These are phyloP conservation scores for Grigorovia transvaalensis DNA, from an alignment of 805 yeast genomes.

Conservation along the genomic window DNA sequence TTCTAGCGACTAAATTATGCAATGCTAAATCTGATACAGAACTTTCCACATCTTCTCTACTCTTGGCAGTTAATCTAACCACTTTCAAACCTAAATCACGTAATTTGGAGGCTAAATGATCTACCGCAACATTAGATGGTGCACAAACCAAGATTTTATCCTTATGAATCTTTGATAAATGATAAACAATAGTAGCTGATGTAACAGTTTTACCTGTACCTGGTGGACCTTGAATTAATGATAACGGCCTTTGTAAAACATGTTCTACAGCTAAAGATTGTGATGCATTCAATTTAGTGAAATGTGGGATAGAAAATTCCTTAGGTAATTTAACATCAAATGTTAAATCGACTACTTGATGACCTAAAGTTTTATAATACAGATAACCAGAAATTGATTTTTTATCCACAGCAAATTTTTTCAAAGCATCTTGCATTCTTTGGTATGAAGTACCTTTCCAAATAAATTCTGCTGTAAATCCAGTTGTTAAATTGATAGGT, in stretches of 20 bases:
- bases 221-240: slow-evolving; percentile 91
- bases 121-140: slow-evolving; percentile 92
- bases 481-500: slow-evolving; percentile 49
- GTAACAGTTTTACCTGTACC: slow-evolving; percentile 95
- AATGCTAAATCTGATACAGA: slow-evolving; percentile 48
- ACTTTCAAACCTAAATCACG: slow-evolving; percentile 64
- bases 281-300: slow-evolving; percentile 62
- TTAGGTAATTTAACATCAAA: slow-evolving; percentile 55
- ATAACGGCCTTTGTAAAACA: slow-evolving; percentile 60
- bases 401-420: slow-evolving; percentile 56
- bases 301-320: slow-evolving; percentile 51
- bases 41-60: slow-evolving; percentile 72
- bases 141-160: slow-evolving; percentile 79
- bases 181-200: slow-evolving; percentile 79
- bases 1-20: slow-evolving; percentile 38
- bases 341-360: slow-evolving; percentile 54
- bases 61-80: slow-evolving; percentile 63
- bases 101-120: slow-evolving; percentile 71
- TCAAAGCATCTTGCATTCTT: slow-evolving; percentile 75
- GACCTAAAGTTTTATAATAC: slow-evolving; percentile 73
- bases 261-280: slow-evolving; percentile 67
- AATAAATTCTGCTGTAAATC: slow-evolving; percentile 75
- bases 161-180: slow-evolving; percentile 49
- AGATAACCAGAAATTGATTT: slow-evolving; percentile 63
- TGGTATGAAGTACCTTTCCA: slow-evolving; percentile 82